Conservation (phyloP, 371 early-diverging fungal species). For the Mucor ambiguus region DNA sequence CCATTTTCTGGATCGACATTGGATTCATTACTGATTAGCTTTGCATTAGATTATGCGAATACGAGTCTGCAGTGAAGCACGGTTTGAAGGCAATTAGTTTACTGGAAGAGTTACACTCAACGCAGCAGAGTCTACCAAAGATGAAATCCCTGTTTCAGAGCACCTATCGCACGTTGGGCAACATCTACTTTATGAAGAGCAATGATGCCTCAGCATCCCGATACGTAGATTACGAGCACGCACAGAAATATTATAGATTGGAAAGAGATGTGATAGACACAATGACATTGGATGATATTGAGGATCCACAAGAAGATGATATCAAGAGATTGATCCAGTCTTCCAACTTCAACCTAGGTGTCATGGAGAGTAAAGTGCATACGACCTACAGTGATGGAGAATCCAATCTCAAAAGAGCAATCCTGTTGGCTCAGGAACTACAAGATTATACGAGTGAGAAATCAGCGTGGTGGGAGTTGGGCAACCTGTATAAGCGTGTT, state of each 20-base stretch:
- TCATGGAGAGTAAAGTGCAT: constrained; percentile 31
- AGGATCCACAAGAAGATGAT: constrained; percentile 17
- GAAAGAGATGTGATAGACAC: constrained; percentile 30
- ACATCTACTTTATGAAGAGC: constrained; percentile 39
- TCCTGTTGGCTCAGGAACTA: constrained; percentile 21
- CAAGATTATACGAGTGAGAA: constrained; percentile 24
- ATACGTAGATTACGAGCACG: constrained; percentile 31
- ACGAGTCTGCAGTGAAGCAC: constrained; percentile 26
- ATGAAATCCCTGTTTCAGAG: constrained; percentile 15
- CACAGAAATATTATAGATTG: constrained; percentile 30
- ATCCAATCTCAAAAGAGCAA: constrained; percentile 21
- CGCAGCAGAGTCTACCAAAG: background rate
- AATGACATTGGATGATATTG: constrained; percentile 22
- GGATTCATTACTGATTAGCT: background rate
- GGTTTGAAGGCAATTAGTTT: background rate
- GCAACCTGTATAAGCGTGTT: constrained; percentile 27
- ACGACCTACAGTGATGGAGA: constrained; percentile 12
- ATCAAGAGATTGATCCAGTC: constrained; percentile 25
- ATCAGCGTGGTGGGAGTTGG: constrained; percentile 41
- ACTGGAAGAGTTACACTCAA: constrained; percentile 4
- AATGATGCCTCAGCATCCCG: constrained; percentile 19
- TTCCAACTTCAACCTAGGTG: constrained; percentile 42
- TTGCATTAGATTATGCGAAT: constrained; percentile 25
- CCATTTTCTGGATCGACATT: background rate
- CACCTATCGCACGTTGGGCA: constrained; percentile 29